Conservation (phyloP, 176 grass and related monocot genomes). For the Neostapfia colusana region DNA sequence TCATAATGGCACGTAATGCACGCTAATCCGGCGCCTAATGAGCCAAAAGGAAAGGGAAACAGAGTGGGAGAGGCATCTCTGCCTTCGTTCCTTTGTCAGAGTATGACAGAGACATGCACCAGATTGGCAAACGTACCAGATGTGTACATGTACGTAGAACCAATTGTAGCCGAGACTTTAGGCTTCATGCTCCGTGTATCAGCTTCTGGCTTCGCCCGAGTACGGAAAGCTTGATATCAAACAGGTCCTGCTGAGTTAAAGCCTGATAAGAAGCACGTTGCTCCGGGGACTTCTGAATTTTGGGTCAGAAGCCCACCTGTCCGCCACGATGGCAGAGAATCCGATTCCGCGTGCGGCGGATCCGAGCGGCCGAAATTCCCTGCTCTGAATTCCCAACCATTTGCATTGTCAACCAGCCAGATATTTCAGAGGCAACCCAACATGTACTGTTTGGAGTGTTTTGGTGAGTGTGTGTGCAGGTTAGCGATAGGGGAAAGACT, state of each 20-base stretch:
- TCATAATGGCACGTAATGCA: constrained; percentile 20
- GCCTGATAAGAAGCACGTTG: too few relatives aligned
- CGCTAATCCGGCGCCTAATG: background rate
- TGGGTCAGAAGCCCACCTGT: background rate
- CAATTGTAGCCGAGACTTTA: background rate
- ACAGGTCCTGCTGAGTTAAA: too few relatives aligned
- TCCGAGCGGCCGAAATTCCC: background rate
- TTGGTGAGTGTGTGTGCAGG: background rate
- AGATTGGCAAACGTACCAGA: background rate
- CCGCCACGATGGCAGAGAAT: background rate
- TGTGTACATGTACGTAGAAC: background rate
- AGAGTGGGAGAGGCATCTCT: background rate
- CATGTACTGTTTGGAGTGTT: background rate
- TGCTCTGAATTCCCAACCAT: background rate
- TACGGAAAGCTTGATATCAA: background rate
- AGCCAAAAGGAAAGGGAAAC: background rate
- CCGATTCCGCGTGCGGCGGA: background rate
- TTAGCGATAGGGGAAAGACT: background rate
- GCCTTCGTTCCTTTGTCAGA: too few relatives aligned
- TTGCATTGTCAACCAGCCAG: background rate
- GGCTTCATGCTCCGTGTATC: background rate
- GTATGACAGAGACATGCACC: constrained; percentile 7
- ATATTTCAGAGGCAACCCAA: background rate
- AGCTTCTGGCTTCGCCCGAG: background rate
- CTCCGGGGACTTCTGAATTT: background rate